Conservation (phyloP, 2,329 filamentous ascomycete species). For the Neospermospora avenae region DNA sequence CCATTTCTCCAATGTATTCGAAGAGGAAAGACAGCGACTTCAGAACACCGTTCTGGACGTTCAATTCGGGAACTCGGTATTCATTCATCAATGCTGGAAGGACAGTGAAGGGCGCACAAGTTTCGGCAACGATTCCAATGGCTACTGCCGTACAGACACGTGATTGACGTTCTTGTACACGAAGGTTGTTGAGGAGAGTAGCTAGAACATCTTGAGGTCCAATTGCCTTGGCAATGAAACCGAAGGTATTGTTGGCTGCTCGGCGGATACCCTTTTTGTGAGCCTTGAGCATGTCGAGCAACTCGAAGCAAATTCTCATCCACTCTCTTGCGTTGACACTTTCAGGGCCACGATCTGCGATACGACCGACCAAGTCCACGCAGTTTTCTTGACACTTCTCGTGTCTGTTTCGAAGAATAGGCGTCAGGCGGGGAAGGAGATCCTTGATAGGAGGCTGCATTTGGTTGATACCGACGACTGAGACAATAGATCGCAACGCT, state of each 20-base stretch:
- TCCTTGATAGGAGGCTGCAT: conserved; percentile 99
- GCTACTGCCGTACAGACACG: conserved; percentile 98
- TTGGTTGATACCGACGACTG: conserved; percentile 93
- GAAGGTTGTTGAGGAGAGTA: conserved; percentile 91
- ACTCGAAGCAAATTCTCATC: conserved; percentile 99
- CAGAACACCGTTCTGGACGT: conserved; percentile 97
- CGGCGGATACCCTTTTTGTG: conserved; percentile 99
- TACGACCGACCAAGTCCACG: conserved; percentile 95
- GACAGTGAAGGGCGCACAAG: conserved; percentile 96
- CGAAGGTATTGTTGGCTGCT: conserved; percentile 98
- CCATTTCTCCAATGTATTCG: conserved; percentile 99
- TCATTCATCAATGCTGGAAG: conserved; percentile 99
- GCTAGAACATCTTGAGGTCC: conserved; percentile 96
- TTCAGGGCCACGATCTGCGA: conserved; percentile 93
- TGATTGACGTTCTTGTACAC: conserved; percentile 95
- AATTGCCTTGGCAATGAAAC: conserved; percentile 98
- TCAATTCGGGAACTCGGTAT: conserved; percentile 95
- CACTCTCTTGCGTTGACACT: conserved; percentile 96
- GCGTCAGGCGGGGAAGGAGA: conserved; percentile 87
- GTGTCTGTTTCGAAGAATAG: conserved; percentile 97
- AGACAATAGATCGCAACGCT: conserved; percentile 92
- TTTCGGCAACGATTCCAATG: conserved; percentile 97
- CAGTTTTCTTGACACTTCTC: conserved; percentile 99
- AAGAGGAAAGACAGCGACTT: conserved; percentile 97
- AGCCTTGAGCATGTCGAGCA: conserved; percentile 98